Evolutionary conservation across 768 basidiomycete genomes (phyloP).

Genomic region (Mycena olivaceomarginata): DNA sequence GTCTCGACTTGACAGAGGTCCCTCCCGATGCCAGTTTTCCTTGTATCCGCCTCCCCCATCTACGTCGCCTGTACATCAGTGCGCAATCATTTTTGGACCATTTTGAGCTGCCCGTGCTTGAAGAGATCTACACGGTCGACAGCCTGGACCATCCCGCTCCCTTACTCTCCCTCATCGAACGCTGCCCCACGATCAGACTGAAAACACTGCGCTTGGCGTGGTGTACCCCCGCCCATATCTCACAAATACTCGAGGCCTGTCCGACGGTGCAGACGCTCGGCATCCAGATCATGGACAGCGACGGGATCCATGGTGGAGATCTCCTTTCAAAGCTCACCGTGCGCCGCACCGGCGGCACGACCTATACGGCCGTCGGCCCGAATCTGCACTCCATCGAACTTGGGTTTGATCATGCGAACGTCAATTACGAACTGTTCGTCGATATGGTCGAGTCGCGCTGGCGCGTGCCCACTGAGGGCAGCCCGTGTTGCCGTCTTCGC

Average conservation of each 20-base stretch:
- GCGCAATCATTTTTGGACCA: neutral
- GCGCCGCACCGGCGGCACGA: neutral
- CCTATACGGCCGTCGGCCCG: neutral
- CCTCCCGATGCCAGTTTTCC: neutral
- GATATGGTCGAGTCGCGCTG: conserved; percentile 31
- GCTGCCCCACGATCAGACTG: conserved; percentile 13
- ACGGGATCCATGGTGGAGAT: neutral
- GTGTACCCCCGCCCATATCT: conserved; percentile 9
- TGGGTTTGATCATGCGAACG: neutral
- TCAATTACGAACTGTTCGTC: neutral
- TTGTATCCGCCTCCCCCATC: conserved; percentile 5
- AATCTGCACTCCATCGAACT: conserved; percentile 13
- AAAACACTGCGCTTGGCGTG: neutral
- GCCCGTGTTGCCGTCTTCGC: conserved; percentile 20
- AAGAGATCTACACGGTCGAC: conserved; percentile 26
- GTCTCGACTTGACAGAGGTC: neutral
- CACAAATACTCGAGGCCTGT: conserved; percentile 12
- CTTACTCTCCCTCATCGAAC: conserved; percentile 14
- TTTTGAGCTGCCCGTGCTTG: conserved; percentile 3
- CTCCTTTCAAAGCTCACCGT: conserved; percentile 8
- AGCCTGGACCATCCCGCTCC: conserved; percentile 8
- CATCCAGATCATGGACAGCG: neutral
- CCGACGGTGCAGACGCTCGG: conserved; percentile 12
- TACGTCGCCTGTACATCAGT: conserved; percentile 27
- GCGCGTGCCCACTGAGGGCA: conserved; percentile 19